Evolutionary conservation across 2,329 filamentous ascomycete genomes (phyloP), one percentile per base, ranked within the genome.

Genomic region (Neofusicoccum umdonicola): DNA sequence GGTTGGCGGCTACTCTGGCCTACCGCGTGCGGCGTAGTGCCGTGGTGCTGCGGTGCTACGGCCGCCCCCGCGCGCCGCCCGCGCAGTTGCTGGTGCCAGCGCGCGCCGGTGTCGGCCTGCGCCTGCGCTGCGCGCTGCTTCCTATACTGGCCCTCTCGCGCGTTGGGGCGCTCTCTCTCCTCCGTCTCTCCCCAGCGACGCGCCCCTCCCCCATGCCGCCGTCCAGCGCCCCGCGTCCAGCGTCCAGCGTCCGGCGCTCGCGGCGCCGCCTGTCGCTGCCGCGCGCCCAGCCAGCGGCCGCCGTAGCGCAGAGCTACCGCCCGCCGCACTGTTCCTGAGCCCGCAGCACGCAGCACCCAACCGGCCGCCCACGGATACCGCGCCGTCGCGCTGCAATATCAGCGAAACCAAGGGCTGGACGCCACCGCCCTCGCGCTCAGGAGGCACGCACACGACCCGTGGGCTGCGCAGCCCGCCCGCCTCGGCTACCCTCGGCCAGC

Each of bases 401-500:
- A 52, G 50, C 50, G 34, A 37, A 37, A 37, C 19, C 37, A n/a
- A 35, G 41, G 42, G 41, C 22, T 35, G 39, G 2, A 35, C 56
- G 56, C 56, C 56, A 48, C 56, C 17, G 27, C 41, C 9, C 56
- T 35, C 56, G 56, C 56, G 42, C 42, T 47, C 56, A 60, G 34
- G 27, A 60, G 41, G 13, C 54, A 58, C 41, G 54, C 54, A 42
- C 54, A 27, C 42, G 42, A 13, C 27, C 37, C 27, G n/a, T 58
- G 15, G 42, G 19, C 41, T 47, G 41, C 56, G 56, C 44, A 35
- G 39, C 54, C 37, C 56, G 22, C 31, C 34, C 9, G 34, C 35
- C 44, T 51, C 58, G 58, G 58, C 58, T 62, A 62, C 58, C 44
- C 45, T 62, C 58, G 58, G 58, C 58, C 47, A 31, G 27, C 3